phyloP scores from a whole-genome alignment of 202 grass and related monocot species.

The Digitaria exilis region DNA sequence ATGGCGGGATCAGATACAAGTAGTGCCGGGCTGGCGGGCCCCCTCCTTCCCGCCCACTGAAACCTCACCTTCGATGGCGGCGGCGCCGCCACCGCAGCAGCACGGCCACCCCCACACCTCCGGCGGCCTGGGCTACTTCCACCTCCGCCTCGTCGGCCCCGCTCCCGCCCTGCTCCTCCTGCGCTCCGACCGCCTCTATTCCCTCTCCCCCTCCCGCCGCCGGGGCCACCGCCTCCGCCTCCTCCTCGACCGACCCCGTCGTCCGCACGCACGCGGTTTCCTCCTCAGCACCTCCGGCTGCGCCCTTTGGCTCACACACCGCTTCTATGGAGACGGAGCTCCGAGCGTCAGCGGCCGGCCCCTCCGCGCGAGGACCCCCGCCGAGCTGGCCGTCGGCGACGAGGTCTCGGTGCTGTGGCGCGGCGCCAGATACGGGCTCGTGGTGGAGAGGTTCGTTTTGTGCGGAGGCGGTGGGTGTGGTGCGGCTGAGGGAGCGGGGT shows the following conservation, averaged over 20 bases:
- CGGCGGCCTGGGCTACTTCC: constrained; percentile 49
- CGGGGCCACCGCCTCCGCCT: constrained; percentile 51
- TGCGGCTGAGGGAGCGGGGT: neutral
- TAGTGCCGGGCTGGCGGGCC: neutral
- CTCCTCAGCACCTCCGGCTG: constrained; percentile 52
- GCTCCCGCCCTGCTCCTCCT: constrained; percentile 46
- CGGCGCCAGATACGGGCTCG: constrained; percentile 54
- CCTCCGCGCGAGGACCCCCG: constrained; percentile 32
- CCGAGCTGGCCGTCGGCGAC: constrained; percentile 63
- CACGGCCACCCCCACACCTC: neutral
- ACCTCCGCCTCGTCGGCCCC: constrained; percentile 50
- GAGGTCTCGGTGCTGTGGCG: constrained; percentile 48
- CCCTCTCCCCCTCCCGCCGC: constrained; percentile 53
- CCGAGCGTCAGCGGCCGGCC: constrained; percentile 58
- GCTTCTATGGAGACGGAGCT: constrained; percentile 7
- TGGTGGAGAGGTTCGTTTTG: constrained; percentile 65
- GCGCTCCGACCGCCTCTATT: constrained; percentile 61
- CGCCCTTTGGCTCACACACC: constrained; percentile 49
- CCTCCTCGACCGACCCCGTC: constrained; percentile 30
- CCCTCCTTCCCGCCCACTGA: constrained; percentile 32
- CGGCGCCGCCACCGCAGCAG: constrained; percentile 31
- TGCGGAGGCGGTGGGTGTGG: constrained; percentile 17
- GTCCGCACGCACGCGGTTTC: constrained; percentile 39
- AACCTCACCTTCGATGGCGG: constrained; percentile 38
- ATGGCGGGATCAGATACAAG: constrained; percentile 39